Evolutionary conservation across 176 grass and related monocot species (phyloP), one percentile per base, ranked within the genome.

Genomic region (Guadua angustifolia): DNA sequence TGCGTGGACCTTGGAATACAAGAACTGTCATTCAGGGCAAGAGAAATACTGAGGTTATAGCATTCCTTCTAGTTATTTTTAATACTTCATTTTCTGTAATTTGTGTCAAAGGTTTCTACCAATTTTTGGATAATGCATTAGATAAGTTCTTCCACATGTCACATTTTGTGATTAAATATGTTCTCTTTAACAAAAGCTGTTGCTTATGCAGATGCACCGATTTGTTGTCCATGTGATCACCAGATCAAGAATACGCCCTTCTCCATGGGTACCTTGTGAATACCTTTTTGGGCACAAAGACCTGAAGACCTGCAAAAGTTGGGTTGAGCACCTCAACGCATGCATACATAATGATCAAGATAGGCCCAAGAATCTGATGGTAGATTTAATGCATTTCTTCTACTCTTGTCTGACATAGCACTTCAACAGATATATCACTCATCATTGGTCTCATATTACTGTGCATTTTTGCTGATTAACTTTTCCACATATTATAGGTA

Each of bases 351-450:
- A 77, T 71, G 79, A 88, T 82, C 19, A 66, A 5, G 79, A 71
- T 64, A 98, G 88, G 69, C 95, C 95, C 85, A 93, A 88, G 73
- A 93, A 82, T 73, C 85, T 98, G 74, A 86, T 94, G 95, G 95
- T 98, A 95, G 15, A 71, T 76, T 56, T 65, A 16, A 79, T 81
- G 39, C 14, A 22, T 25, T 73, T 71, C 22, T 61, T 83, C 33
- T 42, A 10, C 50, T 53, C 61, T 19, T 26, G 32, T 61, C 66
- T 25, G 81, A 57, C 15, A 60, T 42, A 73, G n/a, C 4, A 66
- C 35, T 73, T 73, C 9, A n/a, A 14, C 11, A 55, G 4, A 53
- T n/a, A 64, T 33, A 26, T 79, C 22, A 19, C 47, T n/a, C 58
- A 77, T 36, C 55, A 44, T 58, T 85, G 18, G 8, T 77, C 38